phyloP scores from a whole-genome alignment of 768 basidiomycete genomes.

The Multifurca ochricompacta region DNA sequence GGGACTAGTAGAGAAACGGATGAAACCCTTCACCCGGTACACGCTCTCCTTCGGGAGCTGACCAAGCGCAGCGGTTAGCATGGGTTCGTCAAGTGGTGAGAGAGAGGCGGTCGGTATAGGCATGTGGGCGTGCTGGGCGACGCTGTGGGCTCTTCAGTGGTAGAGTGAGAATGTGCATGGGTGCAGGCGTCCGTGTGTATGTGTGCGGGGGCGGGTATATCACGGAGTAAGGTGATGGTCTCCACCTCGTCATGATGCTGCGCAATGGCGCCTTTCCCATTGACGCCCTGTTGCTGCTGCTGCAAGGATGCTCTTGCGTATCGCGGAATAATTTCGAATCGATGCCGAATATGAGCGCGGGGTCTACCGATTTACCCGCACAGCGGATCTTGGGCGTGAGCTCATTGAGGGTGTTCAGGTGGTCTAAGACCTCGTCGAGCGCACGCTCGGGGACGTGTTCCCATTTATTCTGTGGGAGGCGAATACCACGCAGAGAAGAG shows the following conservation, averaged over 20 bases:
- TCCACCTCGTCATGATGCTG: slow-evolving; percentile 80
- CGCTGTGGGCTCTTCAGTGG: background rate
- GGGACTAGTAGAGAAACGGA: slow-evolving; percentile 38
- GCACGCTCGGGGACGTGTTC: slow-evolving; percentile 72
- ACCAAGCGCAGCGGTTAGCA: slow-evolving; percentile 41
- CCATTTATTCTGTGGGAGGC: slow-evolving; percentile 92
- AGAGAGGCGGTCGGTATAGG: background rate
- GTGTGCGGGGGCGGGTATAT: slow-evolving; percentile 25
- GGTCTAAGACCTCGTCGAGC: slow-evolving; percentile 79
- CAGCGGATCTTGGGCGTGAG: slow-evolving; percentile 78
- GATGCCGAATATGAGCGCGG: slow-evolving; percentile 78
- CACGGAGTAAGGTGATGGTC: slow-evolving; percentile 56
- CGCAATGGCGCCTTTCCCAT: slow-evolving; percentile 20
- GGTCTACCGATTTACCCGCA: slow-evolving; percentile 58
- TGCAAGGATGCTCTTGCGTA: background rate
- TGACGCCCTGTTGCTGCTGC: background rate
- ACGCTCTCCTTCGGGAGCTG: slow-evolving; percentile 57
- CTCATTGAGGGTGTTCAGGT: slow-evolving; percentile 85
- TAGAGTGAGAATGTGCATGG: background rate
- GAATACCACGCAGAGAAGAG: too few species aligned
- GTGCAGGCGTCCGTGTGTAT: slow-evolving; percentile 1
- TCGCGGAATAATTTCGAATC: slow-evolving; percentile 69
- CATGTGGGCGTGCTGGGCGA: background rate
- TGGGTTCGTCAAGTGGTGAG: slow-evolving; percentile 29
- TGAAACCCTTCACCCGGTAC: slow-evolving; percentile 85